A percentile compares a stretch with the other conserved stretches of the same genome.
phyloP scores from a whole-genome alignment of 1,284 basidiomycete genomes.

The Coriolopsis trogii region DNA sequence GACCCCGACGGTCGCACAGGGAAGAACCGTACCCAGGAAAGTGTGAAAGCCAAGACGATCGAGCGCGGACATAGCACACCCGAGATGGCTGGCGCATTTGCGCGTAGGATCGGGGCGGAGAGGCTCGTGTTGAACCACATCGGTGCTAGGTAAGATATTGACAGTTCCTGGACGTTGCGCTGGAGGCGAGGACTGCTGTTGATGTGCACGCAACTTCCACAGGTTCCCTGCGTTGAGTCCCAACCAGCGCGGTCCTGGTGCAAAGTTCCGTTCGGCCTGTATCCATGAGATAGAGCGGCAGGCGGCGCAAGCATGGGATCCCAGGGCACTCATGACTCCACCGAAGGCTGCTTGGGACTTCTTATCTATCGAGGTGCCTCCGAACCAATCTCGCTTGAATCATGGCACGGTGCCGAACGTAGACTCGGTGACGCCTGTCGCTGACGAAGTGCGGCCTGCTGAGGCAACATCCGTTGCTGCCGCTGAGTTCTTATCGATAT shows the following conservation, averaged over 20 bases:
- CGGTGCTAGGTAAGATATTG: constrained; percentile 58
- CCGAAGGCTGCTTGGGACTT: constrained; percentile 72
- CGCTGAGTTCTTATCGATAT: too few relatives aligned
- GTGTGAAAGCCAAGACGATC: constrained; percentile 59
- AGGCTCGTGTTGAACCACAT: constrained; percentile 84
- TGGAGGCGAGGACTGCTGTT: constrained; percentile 15
- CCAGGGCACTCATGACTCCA: constrained; percentile 27
- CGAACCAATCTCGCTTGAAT: too few relatives aligned
- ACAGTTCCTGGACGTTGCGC: constrained; percentile 2
- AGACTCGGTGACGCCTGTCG: background rate
- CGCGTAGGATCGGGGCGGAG: constrained; percentile 63
- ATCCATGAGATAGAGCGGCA: constrained; percentile 69
- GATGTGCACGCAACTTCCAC: too few relatives aligned
- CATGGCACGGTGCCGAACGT: background rate
- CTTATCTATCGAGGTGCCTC: constrained; percentile 57
- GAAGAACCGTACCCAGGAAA: constrained; percentile 43
- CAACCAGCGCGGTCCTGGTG: constrained; percentile 38
- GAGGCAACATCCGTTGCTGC: too few relatives aligned
- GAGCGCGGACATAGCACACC: constrained; percentile 84
- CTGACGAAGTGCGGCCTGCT: background rate
- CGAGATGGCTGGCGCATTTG: constrained; percentile 81
- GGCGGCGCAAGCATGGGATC: constrained; percentile 62
- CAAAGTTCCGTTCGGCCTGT: constrained; percentile 44
- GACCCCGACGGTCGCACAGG: constrained; percentile 46
- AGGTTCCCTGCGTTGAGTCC: constrained; percentile 41